Evolutionary conservation across 768 basidiomycete species (phyloP), one percentile per base, ranked within the genome.

Genomic region (Dioszegia aurantiaca): DNA sequence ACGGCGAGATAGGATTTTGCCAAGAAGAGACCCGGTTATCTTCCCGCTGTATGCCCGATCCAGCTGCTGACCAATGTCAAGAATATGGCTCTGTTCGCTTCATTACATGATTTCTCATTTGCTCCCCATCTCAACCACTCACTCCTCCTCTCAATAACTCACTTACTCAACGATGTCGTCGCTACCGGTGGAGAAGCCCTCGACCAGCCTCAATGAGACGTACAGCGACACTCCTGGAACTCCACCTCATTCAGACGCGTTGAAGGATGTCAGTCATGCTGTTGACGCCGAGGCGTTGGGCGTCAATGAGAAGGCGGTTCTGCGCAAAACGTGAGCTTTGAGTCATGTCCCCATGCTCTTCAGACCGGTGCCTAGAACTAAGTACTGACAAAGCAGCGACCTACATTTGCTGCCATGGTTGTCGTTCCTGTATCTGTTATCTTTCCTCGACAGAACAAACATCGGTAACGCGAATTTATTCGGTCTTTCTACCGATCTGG

Each of bases 351-450:
- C n/a, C n/a, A n/a, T n/a, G n/a, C 4, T 11, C 26, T 26, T 41
- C 40, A 17, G 17, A n/a, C 12, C n/a, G 6, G 14, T n/a, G 44
- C 19, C 8, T 6, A 39, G n/a, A 11, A 6, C 40, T 24, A 8
- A 21, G 40, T 4, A 27, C 44, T 45, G 26, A 19, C 11, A 8
- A 8, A 23, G 8, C 23, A 55, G 49, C 39, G 76, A 77, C 55
- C 64, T 53, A 37, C 70, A 65, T 19, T 45, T 90, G 53, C 80
- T 90, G 30, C 89, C 89, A 24, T 89, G 87, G 85, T 76, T 90
- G 41, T 85, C 87, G 4, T 80, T 56, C 11, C 19, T 44, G n/a
- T 56, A 56, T 23, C 41, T 56, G 17, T 23, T 46, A 3, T 31
- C 27, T 5, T 45, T 44, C 28, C 21, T 55, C 21, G 53, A 55